phyloP scores from a whole-genome alignment of 225 moss, liverwort and hornwort species.

The Pleurozium schreberi region DNA sequence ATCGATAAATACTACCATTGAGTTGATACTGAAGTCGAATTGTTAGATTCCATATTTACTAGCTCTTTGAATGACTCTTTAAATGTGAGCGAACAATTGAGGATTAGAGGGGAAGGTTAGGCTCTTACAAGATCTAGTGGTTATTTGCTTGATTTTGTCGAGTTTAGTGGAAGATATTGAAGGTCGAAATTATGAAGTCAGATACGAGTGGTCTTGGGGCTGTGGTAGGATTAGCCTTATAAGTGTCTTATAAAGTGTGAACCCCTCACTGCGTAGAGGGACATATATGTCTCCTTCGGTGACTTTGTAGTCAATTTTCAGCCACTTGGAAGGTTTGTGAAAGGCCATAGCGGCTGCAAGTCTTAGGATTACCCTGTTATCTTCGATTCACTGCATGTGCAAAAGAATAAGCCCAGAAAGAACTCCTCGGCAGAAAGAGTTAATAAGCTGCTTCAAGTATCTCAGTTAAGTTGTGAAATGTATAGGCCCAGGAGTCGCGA shows the following conservation, averaged over 20 bases:
- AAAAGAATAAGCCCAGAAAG: background rate
- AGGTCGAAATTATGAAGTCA: background rate
- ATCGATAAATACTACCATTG: background rate
- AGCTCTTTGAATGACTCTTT: background rate
- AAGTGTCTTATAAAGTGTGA: background rate
- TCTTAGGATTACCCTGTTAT: background rate
- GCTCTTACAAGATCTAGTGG: background rate
- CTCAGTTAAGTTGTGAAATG: background rate
- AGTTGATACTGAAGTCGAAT: background rate
- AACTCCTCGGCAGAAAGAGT: background rate
- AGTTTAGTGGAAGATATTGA: background rate
- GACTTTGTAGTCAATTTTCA: background rate
- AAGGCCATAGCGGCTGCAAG: background rate
- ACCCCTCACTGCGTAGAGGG: background rate
- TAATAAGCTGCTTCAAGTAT: background rate
- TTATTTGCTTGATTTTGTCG: background rate
- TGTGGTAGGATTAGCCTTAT: background rate
- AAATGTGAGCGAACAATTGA: background rate
- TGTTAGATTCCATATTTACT: background rate
- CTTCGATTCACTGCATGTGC: background rate
- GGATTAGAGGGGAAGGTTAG: background rate
- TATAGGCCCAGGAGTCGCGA: conserved; percentile 64
- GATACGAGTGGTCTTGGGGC: background rate
- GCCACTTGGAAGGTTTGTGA: background rate
- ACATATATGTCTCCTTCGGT: background rate